Evolutionary conservation across 805 yeast genomes (phyloP).

Genomic region (Candida germanica): DNA sequence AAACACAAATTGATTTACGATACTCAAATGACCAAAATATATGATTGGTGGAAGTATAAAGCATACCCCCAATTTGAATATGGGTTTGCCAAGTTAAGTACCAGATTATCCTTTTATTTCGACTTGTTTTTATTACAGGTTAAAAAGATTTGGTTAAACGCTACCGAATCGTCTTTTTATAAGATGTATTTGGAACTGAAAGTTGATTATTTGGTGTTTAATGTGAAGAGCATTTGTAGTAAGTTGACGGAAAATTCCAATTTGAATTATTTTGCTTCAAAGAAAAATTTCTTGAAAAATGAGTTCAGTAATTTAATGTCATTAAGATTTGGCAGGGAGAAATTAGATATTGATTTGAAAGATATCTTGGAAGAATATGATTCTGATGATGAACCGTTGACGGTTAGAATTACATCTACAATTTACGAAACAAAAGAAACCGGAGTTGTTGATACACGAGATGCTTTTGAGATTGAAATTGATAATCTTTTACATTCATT

Average conservation of each 20-base stretch:
- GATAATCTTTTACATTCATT: slow-evolving; percentile 31
- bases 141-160: background rate
- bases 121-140: slow-evolving; percentile 2
- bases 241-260: slow-evolving; percentile 12
- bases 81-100: background rate
- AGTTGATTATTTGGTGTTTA: background rate
- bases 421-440: slow-evolving; percentile 14
- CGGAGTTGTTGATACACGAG: slow-evolving; percentile 6
- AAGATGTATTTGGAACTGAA: slow-evolving; percentile 3
- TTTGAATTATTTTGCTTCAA: slow-evolving; percentile 18
- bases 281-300: slow-evolving; percentile 20
- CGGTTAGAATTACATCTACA: slow-evolving; percentile 24
- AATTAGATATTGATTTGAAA: slow-evolving; percentile 15
- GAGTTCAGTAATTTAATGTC: slow-evolving; percentile 25
- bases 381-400: slow-evolving; percentile 17
- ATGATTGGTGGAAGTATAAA: background rate
- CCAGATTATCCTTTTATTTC: background rate
- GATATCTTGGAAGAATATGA: slow-evolving; percentile 18
- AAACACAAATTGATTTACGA: slow-evolving; percentile 7
- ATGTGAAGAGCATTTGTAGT: slow-evolving; percentile 1
- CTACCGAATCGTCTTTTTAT: slow-evolving; percentile 5
- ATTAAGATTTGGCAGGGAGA: slow-evolving; percentile 11
- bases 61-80: slow-evolving; percentile 3
- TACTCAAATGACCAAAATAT: background rate
- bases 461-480: slow-evolving; percentile 17